Evolutionary conservation across 1,284 basidiomycete species (phyloP).

Genomic region (Ganoderma lucidum): DNA sequence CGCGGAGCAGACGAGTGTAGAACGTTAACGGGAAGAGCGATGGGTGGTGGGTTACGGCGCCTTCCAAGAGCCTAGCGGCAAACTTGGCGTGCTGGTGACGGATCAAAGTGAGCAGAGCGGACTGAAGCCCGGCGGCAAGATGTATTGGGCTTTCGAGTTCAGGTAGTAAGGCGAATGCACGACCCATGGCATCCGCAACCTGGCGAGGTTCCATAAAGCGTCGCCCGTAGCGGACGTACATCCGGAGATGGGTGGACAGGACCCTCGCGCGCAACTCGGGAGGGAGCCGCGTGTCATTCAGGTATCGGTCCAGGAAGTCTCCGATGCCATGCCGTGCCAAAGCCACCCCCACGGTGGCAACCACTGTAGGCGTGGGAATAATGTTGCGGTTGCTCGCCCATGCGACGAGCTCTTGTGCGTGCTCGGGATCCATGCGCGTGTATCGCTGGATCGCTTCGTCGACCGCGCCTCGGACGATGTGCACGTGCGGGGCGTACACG

Average conservation of each 20-base stretch:
- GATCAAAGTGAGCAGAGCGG: slow-evolving; percentile 20
- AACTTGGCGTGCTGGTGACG: slow-evolving; percentile 19
- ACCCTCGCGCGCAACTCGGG: slow-evolving; percentile 25
- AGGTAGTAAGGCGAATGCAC: background rate
- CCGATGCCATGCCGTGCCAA: slow-evolving; percentile 26
- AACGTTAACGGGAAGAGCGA: slow-evolving; percentile 14
- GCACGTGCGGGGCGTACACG: slow-evolving; percentile 19
- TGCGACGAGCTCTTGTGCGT: slow-evolving; percentile 27
- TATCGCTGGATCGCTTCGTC: slow-evolving; percentile 23
- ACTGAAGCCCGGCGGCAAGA: slow-evolving; percentile 4
- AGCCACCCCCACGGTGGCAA: slow-evolving; percentile 22
- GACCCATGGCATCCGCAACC: background rate
- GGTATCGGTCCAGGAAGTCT: slow-evolving; percentile 26
- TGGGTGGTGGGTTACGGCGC: slow-evolving; percentile 8
- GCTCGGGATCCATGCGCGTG: slow-evolving; percentile 20
- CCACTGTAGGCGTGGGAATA: slow-evolving; percentile 12
- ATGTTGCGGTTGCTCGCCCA: slow-evolving; percentile 25
- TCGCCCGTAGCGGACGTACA: slow-evolving; percentile 21
- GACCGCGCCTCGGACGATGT: slow-evolving; percentile 22
- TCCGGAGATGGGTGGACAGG: slow-evolving; percentile 18
- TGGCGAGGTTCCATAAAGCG: slow-evolving; percentile 20
- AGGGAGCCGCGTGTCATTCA: slow-evolving; percentile 21
- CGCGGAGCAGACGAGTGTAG: slow-evolving; percentile 25
- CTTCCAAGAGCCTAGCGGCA: slow-evolving; percentile 19
- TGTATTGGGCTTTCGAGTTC: slow-evolving; percentile 5